Percentiles rank a stretch among this genome's conserved stretches.
Evolutionary conservation across 495 filamentous ascomycete species (phyloP).

Genomic region (Lindgomyces ingoldianus): DNA sequence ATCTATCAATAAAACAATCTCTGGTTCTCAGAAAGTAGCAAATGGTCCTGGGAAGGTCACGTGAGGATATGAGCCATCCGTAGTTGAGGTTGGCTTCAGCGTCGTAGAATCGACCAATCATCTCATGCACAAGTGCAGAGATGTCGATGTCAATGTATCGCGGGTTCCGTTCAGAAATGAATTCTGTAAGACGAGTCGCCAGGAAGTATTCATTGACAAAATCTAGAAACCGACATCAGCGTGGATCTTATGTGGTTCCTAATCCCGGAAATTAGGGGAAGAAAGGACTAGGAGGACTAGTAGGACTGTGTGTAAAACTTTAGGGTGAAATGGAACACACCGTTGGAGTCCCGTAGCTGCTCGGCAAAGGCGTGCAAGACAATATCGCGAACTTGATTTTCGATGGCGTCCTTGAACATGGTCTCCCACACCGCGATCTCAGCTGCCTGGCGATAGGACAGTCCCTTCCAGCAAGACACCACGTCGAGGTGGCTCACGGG

Average conservation of each 20-base stretch:
- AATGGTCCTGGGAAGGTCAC: constrained; percentile 15
- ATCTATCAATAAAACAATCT: constrained; percentile 31
- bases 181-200: not conserved
- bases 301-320: too few relatives aligned
- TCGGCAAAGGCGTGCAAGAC: not conserved
- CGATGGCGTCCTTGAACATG: constrained; percentile 22
- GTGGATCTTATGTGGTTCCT: not conserved
- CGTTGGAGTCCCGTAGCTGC: not conserved
- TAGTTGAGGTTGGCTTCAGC: not conserved
- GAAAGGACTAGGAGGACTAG: not conserved
- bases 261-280: not conserved
- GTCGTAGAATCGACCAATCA: constrained; percentile 16
- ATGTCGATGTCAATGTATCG: constrained; percentile 15
- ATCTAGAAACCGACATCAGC: not conserved
- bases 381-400: constrained; percentile 1
- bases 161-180: not conserved
- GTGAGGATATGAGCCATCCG: constrained; percentile 19
- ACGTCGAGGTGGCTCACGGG: constrained; percentile 28
- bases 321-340: too few relatives aligned
- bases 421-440: constrained; percentile 32
- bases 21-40: constrained; percentile 30
- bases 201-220: not conserved
- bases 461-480: constrained; percentile 36
- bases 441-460: constrained; percentile 20
- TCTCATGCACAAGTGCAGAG: constrained; percentile 9